A percentile compares a stretch with the other conserved stretches of the same genome.
Evolutionary conservation across 495 filamentous ascomycete species (phyloP).

Genomic region (Chaetomium fimeti): DNA sequence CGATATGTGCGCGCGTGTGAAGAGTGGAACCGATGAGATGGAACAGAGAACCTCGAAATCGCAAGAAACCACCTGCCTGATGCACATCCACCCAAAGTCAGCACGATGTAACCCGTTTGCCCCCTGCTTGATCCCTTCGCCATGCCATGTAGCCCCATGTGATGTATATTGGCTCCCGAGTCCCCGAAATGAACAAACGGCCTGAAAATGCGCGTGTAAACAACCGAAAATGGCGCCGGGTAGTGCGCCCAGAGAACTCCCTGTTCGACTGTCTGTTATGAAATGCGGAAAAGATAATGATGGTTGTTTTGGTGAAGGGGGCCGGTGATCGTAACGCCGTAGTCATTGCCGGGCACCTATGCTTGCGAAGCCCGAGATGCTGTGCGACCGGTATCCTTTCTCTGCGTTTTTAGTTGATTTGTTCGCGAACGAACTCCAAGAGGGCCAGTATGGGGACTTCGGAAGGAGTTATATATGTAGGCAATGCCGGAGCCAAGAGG

Average conservation of each 20-base stretch:
- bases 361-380: background rate
- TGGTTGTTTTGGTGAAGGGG: background rate
- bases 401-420: background rate
- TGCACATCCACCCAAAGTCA: background rate
- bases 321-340: background rate
- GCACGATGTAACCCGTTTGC: background rate
- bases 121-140: background rate
- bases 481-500: background rate
- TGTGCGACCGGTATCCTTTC: background rate
- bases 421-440: background rate
- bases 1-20: background rate
- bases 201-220: slow-evolving; percentile 2
- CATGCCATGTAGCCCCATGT: slow-evolving; percentile 6
- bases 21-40: background rate
- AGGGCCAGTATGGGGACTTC: background rate
- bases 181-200: slow-evolving; percentile 2
- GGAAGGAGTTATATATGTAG: too few relatives aligned
- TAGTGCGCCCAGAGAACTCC: background rate
- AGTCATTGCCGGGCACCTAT: background rate
- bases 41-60: background rate
- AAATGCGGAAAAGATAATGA: background rate
- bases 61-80: background rate
- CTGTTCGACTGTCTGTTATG: too few relatives aligned
- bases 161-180: background rate
- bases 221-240: background rate